Conservation (phyloP, 768 basidiomycete genomes). For the Russula olivacea region DNA sequence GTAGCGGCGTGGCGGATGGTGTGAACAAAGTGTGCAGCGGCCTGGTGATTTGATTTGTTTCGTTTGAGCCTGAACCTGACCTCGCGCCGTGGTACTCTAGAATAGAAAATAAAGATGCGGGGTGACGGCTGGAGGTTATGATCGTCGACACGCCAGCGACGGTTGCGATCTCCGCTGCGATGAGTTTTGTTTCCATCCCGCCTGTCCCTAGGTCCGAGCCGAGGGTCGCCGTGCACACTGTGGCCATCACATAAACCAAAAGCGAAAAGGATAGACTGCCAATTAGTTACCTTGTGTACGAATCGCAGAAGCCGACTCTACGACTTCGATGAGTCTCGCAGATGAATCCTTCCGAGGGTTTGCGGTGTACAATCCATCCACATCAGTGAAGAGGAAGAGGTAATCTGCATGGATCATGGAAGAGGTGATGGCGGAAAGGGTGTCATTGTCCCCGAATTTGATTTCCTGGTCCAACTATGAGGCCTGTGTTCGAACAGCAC, state of each 20-base stretch:
- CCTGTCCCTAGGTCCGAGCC: conserved; percentile 94
- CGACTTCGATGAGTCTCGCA: conserved; percentile 75
- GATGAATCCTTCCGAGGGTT: conserved; percentile 89
- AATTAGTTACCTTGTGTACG: conserved; percentile 61
- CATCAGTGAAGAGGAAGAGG: conserved; percentile 93
- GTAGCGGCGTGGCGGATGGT: conserved; percentile 61
- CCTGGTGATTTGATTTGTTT: conserved; percentile 32
- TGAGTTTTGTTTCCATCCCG: conserved; percentile 98
- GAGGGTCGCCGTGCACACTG: conserved; percentile 88
- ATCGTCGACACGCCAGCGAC: conserved; percentile 92
- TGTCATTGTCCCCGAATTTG: conserved; percentile 99
- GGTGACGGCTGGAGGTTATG: conserved; percentile 78
- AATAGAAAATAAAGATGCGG: conserved; percentile 68
- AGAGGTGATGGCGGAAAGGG: conserved; percentile 92
- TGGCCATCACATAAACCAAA: neutral
- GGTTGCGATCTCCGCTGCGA: conserved; percentile 95
- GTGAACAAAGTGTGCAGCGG: conserved; percentile 89
- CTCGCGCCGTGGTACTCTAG: conserved; percentile 60
- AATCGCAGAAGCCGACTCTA: conserved; percentile 76
- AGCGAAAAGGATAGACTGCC: neutral
- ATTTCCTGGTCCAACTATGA: conserved; percentile 67
- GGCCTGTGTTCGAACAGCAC: neutral
- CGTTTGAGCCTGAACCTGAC: conserved; percentile 22
- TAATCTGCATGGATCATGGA: conserved; percentile 98
- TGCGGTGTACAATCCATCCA: conserved; percentile 90